Conservation (phyloP, 2,329 filamentous ascomycete species). For the Botrytis paeoniae region DNA sequence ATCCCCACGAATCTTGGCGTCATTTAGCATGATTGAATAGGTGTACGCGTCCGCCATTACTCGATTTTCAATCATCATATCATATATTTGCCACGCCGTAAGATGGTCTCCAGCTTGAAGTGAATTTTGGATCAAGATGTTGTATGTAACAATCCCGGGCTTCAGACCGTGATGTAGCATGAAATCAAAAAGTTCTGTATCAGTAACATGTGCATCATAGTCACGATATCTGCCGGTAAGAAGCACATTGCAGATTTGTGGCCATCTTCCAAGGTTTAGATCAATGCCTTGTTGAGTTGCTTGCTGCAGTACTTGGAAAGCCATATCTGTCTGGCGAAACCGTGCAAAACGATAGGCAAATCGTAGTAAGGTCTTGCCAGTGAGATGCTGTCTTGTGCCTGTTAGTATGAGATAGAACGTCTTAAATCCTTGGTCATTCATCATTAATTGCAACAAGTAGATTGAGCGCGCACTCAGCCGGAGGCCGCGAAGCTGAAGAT, state of each 20-base stretch:
- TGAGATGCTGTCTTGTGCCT: conserved; percentile 25
- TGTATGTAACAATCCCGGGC: conserved; percentile 62
- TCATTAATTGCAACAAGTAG: conserved; percentile 25
- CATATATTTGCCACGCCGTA: conserved; percentile 63
- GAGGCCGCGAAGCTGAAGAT: conserved; percentile 12
- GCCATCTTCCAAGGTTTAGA: conserved; percentile 47
- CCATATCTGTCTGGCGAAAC: conserved; percentile 33
- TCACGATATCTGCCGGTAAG: conserved; percentile 44
- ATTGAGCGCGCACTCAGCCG: conserved; percentile 27
- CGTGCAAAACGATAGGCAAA: conserved; percentile 42
- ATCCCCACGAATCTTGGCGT: conserved; percentile 53
- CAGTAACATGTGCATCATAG: conserved; percentile 44
- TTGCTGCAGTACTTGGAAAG: conserved; percentile 46
- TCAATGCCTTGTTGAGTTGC: conserved; percentile 41
- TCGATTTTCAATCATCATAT: conserved; percentile 57
- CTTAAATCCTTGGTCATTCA: conserved; percentile 22
- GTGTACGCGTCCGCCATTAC: conserved; percentile 64
- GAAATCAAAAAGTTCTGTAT: conserved; percentile 51
- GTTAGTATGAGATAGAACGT: conserved; percentile 28
- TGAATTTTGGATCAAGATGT: conserved; percentile 68
- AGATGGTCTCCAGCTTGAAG: conserved; percentile 60
- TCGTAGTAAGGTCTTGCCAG: conserved; percentile 31
- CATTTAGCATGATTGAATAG: conserved; percentile 67
- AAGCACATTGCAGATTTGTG: conserved; percentile 57
- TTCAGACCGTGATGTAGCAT: conserved; percentile 59